These are phyloP conservation scores for Lenzites betulinus DNA, from an alignment of 768 basidiomycete species.

Conservation along the genomic window DNA sequence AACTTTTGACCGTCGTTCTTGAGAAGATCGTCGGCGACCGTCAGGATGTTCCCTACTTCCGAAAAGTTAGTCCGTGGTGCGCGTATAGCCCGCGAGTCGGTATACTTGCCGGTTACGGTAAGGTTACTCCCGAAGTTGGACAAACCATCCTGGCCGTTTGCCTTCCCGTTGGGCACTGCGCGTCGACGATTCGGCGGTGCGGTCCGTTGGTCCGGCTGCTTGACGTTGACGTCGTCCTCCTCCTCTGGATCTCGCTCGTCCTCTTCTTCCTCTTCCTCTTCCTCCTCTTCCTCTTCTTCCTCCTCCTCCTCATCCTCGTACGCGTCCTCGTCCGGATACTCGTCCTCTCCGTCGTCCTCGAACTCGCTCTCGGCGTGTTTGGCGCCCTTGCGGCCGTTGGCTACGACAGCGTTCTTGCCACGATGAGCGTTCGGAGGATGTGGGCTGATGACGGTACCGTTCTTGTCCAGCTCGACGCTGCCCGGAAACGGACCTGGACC, in stretches of 20 bases:
- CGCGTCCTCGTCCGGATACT: conserved; percentile 21
- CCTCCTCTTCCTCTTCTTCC: conserved; percentile 64
- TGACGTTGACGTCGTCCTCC: conserved; percentile 33
- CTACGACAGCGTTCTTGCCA: conserved; percentile 31
- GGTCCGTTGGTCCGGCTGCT: conserved; percentile 29
- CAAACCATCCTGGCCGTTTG: conserved; percentile 61
- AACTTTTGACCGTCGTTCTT: conserved; percentile 99
- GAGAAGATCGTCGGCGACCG: conserved; percentile 96
- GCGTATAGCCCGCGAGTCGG: conserved; percentile 17
- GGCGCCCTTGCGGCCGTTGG: conserved; percentile 45
- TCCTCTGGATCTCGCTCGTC: conserved; percentile 47
- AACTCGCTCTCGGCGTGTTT: conserved; percentile 63
- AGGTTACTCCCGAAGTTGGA: conserved; percentile 82
- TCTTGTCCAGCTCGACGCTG: conserved; percentile 94
- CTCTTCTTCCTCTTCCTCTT: conserved; percentile 68
- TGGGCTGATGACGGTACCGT: conserved; percentile 65
- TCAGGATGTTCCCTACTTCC: conserved; percentile 93
- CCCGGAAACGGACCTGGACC: conserved; percentile 99
- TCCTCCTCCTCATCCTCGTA: conserved; percentile 64
- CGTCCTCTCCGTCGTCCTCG: not conserved
- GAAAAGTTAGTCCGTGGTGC: conserved; percentile 27
- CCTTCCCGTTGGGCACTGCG: conserved; percentile 46
- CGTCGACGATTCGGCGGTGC: conserved; percentile 29
- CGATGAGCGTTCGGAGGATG: conserved; percentile 31
- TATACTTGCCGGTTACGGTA: conserved; percentile 72